Evolutionary conservation across 2,329 filamentous ascomycete genomes (phyloP), one percentile per base, ranked within the genome.

Genomic region (Trichoderma endophyticum): DNA sequence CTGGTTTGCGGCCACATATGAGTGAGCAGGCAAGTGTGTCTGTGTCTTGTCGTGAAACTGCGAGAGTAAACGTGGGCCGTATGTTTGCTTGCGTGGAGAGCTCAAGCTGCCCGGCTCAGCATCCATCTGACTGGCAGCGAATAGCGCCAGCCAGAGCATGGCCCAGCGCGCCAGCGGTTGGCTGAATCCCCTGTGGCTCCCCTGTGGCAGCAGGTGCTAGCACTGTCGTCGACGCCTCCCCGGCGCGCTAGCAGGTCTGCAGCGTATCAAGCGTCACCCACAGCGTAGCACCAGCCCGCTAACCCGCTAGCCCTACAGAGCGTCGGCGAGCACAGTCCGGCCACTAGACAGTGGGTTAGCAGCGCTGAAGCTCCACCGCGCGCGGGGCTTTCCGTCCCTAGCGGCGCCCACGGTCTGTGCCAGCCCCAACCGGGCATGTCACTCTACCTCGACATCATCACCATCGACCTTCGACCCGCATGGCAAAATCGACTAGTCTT

Each of bases 391-490:
- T 61, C 71, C 71, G 71, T 70, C 60, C 71, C 66, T 62, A 71
- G 64, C 71, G 71, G 71, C 71, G 71, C 60, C 71, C 12, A 72
- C 30, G 43, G 57, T 65, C 65, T 72, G 57, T n/a, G 24, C 64
- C 63, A 68, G 59, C 32, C 71, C 57, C 26, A 63, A 59, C 24
- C 9, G 63, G 67, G 51, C 48, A 72, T 71, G 73, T 74, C 73
- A 74, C 71, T 73, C 69, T 73, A 73, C 68, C 73, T 73, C 69
- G 60, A 66, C 72, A 63, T 61, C 71, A 73, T 74, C 73, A 72
- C 51, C 56, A 48, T 65, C 21, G 54, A 60, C 66, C 7, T 18
- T 56, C 71, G 63, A 39, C 28, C 67, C 28, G 57, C 15, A 54
- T 63, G 60, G 21, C n/a, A 43, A 43, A 64, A 14, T 18, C 48